Evolutionary conservation across 1,139 yeast species (phyloP).

Genomic region (Eremothecium coryli): DNA sequence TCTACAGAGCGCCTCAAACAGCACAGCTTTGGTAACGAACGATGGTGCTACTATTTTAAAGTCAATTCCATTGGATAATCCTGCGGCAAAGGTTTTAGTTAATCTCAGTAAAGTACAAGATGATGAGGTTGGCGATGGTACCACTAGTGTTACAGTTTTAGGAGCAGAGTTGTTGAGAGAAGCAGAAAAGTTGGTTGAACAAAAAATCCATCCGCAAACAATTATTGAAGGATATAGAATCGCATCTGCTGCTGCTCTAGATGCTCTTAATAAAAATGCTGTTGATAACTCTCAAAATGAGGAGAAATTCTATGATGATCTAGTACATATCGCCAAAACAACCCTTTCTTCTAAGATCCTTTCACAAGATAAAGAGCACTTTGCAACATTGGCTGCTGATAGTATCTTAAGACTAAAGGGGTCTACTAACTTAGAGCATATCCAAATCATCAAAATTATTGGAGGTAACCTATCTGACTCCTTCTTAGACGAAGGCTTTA

Average conservation of each 20-base stretch:
- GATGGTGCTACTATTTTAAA: slow-evolving; percentile 97
- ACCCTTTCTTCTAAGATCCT: slow-evolving; percentile 88
- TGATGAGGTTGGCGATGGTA: slow-evolving; percentile 98
- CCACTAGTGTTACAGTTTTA: slow-evolving; percentile 94
- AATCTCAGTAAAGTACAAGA: slow-evolving; percentile 96
- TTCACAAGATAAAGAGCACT: slow-evolving; percentile 88
- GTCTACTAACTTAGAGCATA: slow-evolving; percentile 87
- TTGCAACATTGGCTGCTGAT: slow-evolving; percentile 85
- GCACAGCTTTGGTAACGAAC: slow-evolving; percentile 75
- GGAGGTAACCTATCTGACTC: slow-evolving; percentile 93
- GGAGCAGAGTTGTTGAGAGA: slow-evolving; percentile 88
- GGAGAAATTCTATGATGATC: slow-evolving; percentile 63
- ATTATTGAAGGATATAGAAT: slow-evolving; percentile 92
- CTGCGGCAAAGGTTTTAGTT: slow-evolving; percentile 96
- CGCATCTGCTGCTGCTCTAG: slow-evolving; percentile 74
- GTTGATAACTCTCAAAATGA: slow-evolving; percentile 60
- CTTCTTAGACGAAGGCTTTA: slow-evolving; percentile 90
- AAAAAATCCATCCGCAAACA: slow-evolving; percentile 94
- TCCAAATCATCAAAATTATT: slow-evolving; percentile 83
- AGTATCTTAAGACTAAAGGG: slow-evolving; percentile 89
- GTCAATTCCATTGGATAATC: slow-evolving; percentile 91
- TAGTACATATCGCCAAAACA: slow-evolving; percentile 81
- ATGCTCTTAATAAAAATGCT: slow-evolving; percentile 69
- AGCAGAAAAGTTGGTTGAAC: slow-evolving; percentile 88
- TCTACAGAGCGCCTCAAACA: slow-evolving; percentile 77